Base-by-base conservation (phyloP, 805 yeast genomes). In the Candida verbasci region DNA sequence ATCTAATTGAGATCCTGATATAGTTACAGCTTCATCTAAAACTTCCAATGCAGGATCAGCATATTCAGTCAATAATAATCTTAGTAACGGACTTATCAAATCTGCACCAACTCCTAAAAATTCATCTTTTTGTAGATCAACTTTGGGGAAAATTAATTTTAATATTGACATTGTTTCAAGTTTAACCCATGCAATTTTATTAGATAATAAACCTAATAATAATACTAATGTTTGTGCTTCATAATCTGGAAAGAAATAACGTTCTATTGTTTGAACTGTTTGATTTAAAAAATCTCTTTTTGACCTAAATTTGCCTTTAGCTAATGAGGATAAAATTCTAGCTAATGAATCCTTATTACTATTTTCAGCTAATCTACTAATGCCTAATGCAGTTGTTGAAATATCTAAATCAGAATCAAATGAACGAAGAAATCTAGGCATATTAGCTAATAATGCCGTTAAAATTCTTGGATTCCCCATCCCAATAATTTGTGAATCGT, bases 71-170 rank as follows among this genome's bases (percentile, higher is more conserved):
- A 86, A 70, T 36, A 76, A 57, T 17, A 93, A 65, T 37, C 97
- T 70, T 46, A 93, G 65, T 34, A 94, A 65, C 2, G 99, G 98
- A 1, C 96, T 83, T 5, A 93, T 86, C 36, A 93, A 65, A 53
- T 93, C 98, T 0, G 98, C 97, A 4, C 98, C 98, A 25, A 87
- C 82, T 2, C 95, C 94, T 20, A 76, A 71, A 53, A 88, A 88
- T 49, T 83, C 95, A 14, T 82, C 86, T 24, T 82, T 65, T 30
- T 77, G 79, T 36, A 89, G 64, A 50, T 93, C 89, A 11, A 88
- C 80, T 41, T 76, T 67, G 1, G 96, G 89, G 43, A 94, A 73
- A 6, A 93, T 56, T 32, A 78, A 75, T 48, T 82, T 81, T 45
- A 93, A 68, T 2, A 88, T 59, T 35, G 78, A 82, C 77, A 94